A percentile compares a stretch with the other conserved stretches of the same genome.
Evolutionary conservation across 768 basidiomycete genomes (phyloP).

Genomic region (Calocybe gangraenosa): DNA sequence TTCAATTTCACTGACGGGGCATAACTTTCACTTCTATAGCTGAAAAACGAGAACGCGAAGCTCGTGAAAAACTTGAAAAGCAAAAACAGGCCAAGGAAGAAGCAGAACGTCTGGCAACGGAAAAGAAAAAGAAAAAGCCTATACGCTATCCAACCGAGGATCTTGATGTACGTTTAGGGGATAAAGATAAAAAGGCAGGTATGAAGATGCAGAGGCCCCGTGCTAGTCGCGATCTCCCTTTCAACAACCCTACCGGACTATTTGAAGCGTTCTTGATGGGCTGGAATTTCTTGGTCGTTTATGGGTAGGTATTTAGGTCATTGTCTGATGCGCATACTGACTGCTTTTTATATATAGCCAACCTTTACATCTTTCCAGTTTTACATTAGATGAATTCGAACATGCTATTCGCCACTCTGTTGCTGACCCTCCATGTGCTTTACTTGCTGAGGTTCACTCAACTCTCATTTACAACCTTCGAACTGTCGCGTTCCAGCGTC

Average conservation of each 20-base stretch:
- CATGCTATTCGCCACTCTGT: conserved; percentile 76
- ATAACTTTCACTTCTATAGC: conserved; percentile 29
- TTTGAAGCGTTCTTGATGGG: conserved; percentile 88
- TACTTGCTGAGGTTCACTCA: conserved; percentile 88
- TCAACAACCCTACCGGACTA: conserved; percentile 53
- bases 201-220: conserved; percentile 62
- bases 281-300: conserved; percentile 93
- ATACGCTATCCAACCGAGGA: conserved; percentile 93
- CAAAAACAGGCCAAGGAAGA: conserved; percentile 65
- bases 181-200: conserved; percentile 82
- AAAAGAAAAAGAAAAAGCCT: conserved; percentile 87
- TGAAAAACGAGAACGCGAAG: conserved; percentile 68
- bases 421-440: conserved; percentile 62
- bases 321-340: conserved; percentile 8
- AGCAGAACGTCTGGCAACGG: conserved; percentile 64
- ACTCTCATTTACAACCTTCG: conserved; percentile 84
- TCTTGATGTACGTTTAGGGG: conserved; percentile 73
- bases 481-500: conserved; percentile 75
- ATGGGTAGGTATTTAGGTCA: conserved; percentile 64
- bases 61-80: conserved; percentile 64
- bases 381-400: conserved; percentile 93
- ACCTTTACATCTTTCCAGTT: conserved; percentile 81
- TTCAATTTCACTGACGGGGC: conserved; percentile 19
- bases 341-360: conserved; percentile 44
- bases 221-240: conserved; percentile 65